A percentile compares a stretch with the other conserved stretches of the same genome.
Conservation (phyloP, 2,329 filamentous ascomycete genomes). For the Trichoderma harzianum region DNA sequence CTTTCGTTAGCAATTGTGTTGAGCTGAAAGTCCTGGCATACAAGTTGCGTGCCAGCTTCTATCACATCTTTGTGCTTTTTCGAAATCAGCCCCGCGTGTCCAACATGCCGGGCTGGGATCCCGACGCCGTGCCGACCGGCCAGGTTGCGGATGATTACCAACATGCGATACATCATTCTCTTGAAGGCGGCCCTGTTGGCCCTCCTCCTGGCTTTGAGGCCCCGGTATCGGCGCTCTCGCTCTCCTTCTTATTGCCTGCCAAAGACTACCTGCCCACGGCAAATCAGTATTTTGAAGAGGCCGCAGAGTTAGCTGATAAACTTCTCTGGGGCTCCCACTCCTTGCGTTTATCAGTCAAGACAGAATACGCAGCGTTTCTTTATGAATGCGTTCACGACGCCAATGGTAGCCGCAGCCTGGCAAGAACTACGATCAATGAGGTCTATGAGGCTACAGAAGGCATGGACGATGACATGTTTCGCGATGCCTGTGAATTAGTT, state of each 20-base stretch:
- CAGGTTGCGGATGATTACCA: conserved; percentile 44
- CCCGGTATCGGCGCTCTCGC: conserved; percentile 40
- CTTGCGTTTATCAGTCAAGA: conserved; percentile 80
- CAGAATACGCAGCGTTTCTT: conserved; percentile 88
- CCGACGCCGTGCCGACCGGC: conserved; percentile 41
- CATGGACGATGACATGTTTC: conserved; percentile 94
- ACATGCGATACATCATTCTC: conserved; percentile 39
- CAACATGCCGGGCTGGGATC: conserved; percentile 51
- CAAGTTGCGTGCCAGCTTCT: conserved; percentile 90
- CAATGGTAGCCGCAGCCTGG: conserved; percentile 70
- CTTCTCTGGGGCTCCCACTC: conserved; percentile 86
- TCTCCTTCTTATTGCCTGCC: conserved; percentile 76
- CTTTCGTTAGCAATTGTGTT: conserved; percentile 72
- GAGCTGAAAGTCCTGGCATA: conserved; percentile 87
- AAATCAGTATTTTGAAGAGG: conserved; percentile 74
- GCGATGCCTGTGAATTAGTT: conserved; percentile 85
- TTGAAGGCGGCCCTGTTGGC: conserved; percentile 58
- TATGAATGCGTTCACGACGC: conserved; percentile 89
- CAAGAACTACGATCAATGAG: conserved; percentile 79
- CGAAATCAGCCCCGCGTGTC: conserved; percentile 84
- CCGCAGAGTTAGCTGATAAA: conserved; percentile 67
- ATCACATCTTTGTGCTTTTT: conserved; percentile 94
- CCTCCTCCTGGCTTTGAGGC: conserved; percentile 54
- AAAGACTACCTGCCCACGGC: conserved; percentile 81
- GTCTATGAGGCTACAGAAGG: conserved; percentile 89